phyloP scores from a whole-genome alignment of 169 alveolate species.

The Plasmodium sp. region DNA sequence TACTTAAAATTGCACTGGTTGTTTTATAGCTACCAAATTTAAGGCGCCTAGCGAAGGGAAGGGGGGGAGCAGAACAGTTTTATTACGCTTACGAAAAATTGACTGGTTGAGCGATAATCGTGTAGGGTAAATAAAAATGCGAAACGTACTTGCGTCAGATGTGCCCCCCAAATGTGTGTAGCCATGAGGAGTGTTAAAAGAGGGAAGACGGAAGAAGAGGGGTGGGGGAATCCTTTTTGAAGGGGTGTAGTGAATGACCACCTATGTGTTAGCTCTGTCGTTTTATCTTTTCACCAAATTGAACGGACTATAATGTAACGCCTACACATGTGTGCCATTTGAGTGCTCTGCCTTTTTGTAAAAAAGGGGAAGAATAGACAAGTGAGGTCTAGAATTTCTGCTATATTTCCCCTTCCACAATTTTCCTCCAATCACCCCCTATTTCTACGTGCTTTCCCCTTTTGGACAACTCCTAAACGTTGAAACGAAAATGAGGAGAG shows the following conservation, averaged over 20 bases:
- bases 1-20: constrained; percentile 67
- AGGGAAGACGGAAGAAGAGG: neutral
- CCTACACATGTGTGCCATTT: neutral
- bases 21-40: constrained; percentile 40
- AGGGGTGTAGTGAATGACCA: neutral
- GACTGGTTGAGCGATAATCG: neutral
- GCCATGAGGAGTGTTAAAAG: neutral
- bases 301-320: neutral
- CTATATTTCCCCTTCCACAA: neutral
- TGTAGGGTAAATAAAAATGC: neutral
- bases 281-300: neutral
- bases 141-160: neutral
- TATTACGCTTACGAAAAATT: neutral
- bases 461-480: neutral
- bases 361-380: neutral
- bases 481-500: constrained; percentile 20
- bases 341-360: neutral
- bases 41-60: neutral
- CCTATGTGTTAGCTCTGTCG: neutral
- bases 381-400: neutral
- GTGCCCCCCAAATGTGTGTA: neutral
- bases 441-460: neutral
- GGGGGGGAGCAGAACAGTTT: neutral
- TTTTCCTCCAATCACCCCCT: neutral
- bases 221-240: neutral